Percentiles rank a stretch among this genome's conserved stretches.
Evolutionary conservation across 1,284 basidiomycete species (phyloP).

Genomic region (Mycena sp.): DNA sequence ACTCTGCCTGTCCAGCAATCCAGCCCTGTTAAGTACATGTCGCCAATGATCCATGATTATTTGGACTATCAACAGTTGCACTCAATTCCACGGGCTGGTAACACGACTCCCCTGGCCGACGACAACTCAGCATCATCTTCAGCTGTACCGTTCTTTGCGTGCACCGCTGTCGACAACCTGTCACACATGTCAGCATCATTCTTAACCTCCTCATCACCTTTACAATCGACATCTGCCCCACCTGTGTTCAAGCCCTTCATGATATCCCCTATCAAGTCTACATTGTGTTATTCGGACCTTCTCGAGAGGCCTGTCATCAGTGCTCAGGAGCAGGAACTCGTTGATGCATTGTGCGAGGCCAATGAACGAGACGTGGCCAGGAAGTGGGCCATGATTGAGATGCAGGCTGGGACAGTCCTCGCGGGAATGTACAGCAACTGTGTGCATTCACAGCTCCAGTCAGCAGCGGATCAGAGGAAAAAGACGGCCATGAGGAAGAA

Average conservation of each 20-base stretch:
- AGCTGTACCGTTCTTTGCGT: too few relatives aligned
- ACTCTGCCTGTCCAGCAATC: slow-evolving; percentile 6
- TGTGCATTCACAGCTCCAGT: background rate
- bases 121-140: too few relatives aligned
- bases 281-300: background rate
- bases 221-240: slow-evolving; percentile 18
- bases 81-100: too few relatives aligned
- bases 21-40: slow-evolving; percentile 4
- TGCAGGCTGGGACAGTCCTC: background rate
- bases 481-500: slow-evolving; percentile 20
- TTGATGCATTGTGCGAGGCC: background rate
- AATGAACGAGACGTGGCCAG: background rate
- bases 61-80: slow-evolving; percentile 7
- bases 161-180: too few relatives aligned
- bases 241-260: slow-evolving; percentile 7
- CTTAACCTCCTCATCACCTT: too few relatives aligned
- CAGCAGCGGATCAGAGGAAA: slow-evolving; percentile 32
- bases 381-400: background rate
- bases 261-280: background rate
- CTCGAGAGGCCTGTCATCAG: background rate
- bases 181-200: too few relatives aligned
- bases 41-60: background rate
- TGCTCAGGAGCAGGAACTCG: too few relatives aligned
- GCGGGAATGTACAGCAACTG: background rate
- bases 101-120: too few relatives aligned